Conservation (phyloP, 164 flowering plant species). For the Vitis riparia region DNA sequence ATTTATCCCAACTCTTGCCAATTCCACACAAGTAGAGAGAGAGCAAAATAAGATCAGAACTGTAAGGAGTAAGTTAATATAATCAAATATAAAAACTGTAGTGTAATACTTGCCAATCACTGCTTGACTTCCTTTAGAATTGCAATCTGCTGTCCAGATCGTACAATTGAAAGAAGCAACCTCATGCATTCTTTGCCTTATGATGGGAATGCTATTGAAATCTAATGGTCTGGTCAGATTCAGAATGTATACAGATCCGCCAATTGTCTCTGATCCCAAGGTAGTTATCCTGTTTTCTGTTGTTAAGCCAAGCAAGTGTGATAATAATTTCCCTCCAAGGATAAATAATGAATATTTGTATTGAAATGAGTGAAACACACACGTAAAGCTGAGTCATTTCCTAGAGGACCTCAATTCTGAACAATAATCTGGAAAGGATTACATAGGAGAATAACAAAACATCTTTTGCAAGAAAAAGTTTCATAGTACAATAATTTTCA, state of each 20-base stretch:
- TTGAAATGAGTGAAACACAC: neutral
- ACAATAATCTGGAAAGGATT: too few relatives aligned
- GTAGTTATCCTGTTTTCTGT: slow-evolving; percentile 61
- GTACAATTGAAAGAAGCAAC: slow-evolving; percentile 59
- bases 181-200: slow-evolving; percentile 23
- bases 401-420: too few relatives aligned
- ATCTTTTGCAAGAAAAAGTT: too few relatives aligned
- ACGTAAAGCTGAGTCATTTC: neutral
- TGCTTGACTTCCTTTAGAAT: slow-evolving; percentile 41
- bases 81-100: neutral
- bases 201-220: slow-evolving; percentile 14
- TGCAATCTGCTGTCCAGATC: slow-evolving; percentile 81
- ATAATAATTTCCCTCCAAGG: neutral
- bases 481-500: too few relatives aligned
- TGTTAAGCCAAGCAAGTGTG: slow-evolving; percentile 44
- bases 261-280: slow-evolving; percentile 64
- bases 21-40: neutral
- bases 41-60: neutral
- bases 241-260: slow-evolving; percentile 60
- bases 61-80: neutral
- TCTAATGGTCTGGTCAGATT: slow-evolving; percentile 52
- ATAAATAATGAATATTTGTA: too few relatives aligned
- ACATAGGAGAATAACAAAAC: too few relatives aligned
- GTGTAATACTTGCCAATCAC: slow-evolving; percentile 55
- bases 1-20: neutral